Conservation (phyloP, 2,329 filamentous ascomycete genomes). For the Trichoderma pleuroti region DNA sequence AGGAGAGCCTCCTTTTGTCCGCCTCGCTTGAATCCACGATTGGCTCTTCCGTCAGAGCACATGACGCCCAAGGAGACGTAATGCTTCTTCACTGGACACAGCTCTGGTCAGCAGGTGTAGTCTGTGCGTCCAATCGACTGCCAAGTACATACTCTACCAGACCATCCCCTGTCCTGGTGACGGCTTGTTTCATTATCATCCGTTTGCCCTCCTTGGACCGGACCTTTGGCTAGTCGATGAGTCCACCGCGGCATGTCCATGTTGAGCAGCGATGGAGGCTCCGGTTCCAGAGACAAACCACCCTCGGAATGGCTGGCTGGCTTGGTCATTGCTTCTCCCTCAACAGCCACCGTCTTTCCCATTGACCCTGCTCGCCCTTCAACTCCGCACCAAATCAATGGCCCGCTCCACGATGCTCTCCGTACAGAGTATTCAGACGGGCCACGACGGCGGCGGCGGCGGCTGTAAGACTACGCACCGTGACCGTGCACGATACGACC, state of each 20-base stretch:
- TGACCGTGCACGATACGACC: neutral
- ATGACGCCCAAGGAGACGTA: neutral
- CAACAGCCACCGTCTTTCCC: neutral
- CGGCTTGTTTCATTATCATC: neutral
- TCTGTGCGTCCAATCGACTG: neutral
- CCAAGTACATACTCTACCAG: neutral
- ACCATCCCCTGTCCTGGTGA: neutral
- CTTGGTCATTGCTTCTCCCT: neutral
- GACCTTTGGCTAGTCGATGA: neutral
- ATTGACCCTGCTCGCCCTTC: neutral
- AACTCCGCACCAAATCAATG: neutral
- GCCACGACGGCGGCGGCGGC: neutral
- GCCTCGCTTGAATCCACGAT: neutral
- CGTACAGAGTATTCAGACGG: neutral
- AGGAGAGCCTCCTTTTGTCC: neutral
- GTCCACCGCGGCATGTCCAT: neutral
- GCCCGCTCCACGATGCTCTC: neutral
- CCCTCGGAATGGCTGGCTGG: neutral
- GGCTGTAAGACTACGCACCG: neutral
- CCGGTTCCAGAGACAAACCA: neutral
- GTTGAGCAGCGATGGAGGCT: neutral
- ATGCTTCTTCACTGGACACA: neutral
- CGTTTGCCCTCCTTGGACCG: neutral
- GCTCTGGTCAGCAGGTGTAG: neutral
- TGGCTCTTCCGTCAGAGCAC: neutral